These are phyloP conservation scores for Ophiosphaerella narmari DNA, from an alignment of 2,329 filamentous ascomycete genomes.

Conservation along the genomic window DNA sequence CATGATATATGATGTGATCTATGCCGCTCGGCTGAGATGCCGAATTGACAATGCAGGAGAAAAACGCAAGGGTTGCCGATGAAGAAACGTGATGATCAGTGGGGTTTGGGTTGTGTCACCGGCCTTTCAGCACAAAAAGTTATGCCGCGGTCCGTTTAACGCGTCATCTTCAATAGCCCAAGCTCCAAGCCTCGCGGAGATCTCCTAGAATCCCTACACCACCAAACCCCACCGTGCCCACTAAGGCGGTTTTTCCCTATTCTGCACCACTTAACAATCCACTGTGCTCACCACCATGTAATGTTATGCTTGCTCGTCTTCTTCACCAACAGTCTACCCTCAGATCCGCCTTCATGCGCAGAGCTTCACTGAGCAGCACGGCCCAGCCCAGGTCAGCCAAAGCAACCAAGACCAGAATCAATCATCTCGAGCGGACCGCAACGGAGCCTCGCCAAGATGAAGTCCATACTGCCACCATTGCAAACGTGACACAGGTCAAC, in stretches of 20 bases:
- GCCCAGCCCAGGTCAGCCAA: conserved; percentile 36
- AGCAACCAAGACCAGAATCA: conserved; percentile 30
- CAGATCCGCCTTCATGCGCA: conserved; percentile 15
- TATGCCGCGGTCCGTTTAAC: too few relatives aligned
- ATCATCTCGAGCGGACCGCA: conserved; percentile 74
- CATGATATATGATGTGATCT: conserved; percentile 24
- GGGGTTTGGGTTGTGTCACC: too few relatives aligned
- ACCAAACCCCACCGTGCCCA: conserved; percentile 20
- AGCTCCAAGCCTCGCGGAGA: too few relatives aligned
- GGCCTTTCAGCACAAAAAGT: too few relatives aligned
- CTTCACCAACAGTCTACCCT: conserved; percentile 12
- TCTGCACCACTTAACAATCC: conserved; percentile 7
- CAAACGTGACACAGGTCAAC: conserved; percentile 67
- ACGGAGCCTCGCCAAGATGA: conserved; percentile 71
- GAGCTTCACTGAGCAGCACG: conserved; percentile 36
- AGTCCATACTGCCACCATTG: conserved; percentile 66
- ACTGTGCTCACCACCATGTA: conserved; percentile 19
- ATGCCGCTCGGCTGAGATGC: neutral
- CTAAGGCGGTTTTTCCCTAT: conserved; percentile 21
- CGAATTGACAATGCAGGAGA: neutral
- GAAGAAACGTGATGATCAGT: too few relatives aligned
- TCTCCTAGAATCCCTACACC: too few relatives aligned
- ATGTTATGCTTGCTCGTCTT: conserved; percentile 14
- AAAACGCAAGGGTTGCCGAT: neutral
- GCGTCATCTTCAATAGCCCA: too few relatives aligned